These are phyloP conservation scores for Saccharomycopsis hybrid DNA, from an alignment of 1,139 yeast species.

Conservation along the genomic window DNA sequence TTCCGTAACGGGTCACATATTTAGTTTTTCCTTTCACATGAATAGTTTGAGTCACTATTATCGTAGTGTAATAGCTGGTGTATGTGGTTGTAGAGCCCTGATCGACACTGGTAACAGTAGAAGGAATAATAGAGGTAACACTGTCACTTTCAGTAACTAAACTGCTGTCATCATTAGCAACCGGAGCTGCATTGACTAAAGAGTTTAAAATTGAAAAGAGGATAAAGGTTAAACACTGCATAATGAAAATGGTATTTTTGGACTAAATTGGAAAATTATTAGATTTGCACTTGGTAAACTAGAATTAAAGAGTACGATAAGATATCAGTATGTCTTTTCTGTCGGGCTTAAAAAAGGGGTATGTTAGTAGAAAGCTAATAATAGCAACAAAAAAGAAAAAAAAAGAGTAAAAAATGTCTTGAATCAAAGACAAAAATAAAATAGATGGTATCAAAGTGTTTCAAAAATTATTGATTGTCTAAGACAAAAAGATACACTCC, in stretches of 20 bases:
- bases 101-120: constrained; percentile 17
- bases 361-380: too few relatives aligned
- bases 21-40: constrained; percentile 17
- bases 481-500: too few relatives aligned
- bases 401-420: too few relatives aligned
- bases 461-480: too few relatives aligned
- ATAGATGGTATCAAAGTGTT: too few relatives aligned
- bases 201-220: not conserved
- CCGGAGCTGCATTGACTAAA: constrained; percentile 15
- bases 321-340: too few relatives aligned
- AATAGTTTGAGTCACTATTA: constrained; percentile 19
- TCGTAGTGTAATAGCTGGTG: constrained; percentile 21
- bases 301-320: too few relatives aligned
- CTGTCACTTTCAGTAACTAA: constrained; percentile 7
- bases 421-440: too few relatives aligned
- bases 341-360: too few relatives aligned
- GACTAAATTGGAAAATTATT: too few relatives aligned
- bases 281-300: too few relatives aligned
- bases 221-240: not conserved
- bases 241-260: not conserved
- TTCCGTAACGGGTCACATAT: constrained; percentile 19
- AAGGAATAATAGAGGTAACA: constrained; percentile 16
- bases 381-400: too few relatives aligned
- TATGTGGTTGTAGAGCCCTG: constrained; percentile 20
- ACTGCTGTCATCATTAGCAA: constrained; percentile 11